Conservation (phyloP, 2,329 filamentous ascomycete species). For the Xylariaceae sp. region DNA sequence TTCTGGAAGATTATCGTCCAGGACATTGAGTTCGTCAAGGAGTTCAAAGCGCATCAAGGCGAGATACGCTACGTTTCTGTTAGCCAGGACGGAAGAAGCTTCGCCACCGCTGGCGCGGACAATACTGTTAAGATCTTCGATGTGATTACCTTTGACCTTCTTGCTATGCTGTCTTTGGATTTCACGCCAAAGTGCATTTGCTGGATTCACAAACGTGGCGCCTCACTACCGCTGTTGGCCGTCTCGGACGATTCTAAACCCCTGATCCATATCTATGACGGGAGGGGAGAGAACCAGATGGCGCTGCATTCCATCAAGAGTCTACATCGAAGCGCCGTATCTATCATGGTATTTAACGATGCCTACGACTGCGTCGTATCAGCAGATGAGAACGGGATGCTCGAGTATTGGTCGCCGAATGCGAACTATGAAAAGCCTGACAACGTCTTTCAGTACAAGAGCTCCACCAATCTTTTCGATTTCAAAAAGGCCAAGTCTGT, state of each 20-base stretch:
- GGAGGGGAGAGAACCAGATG: slow-evolving; percentile 77
- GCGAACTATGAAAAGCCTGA: slow-evolving; percentile 87
- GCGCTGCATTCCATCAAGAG: slow-evolving; percentile 79
- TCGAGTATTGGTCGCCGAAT: slow-evolving; percentile 92
- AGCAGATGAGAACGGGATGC: slow-evolving; percentile 86
- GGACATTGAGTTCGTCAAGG: slow-evolving; percentile 96
- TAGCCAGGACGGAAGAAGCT: slow-evolving; percentile 89
- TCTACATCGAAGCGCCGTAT: slow-evolving; percentile 82
- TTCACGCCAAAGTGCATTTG: slow-evolving; percentile 80
- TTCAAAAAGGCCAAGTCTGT: slow-evolving; percentile 95
- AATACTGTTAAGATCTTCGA: slow-evolving; percentile 82
- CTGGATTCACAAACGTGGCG: slow-evolving; percentile 88
- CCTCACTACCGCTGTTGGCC: slow-evolving; percentile 85
- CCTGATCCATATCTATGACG: slow-evolving; percentile 84
- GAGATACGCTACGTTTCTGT: slow-evolving; percentile 84
- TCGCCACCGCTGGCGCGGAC: slow-evolving; percentile 84
- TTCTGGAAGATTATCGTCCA: slow-evolving; percentile 97
- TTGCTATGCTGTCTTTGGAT: slow-evolving; percentile 81
- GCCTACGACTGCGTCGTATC: slow-evolving; percentile 89
- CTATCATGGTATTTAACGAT: slow-evolving; percentile 88
- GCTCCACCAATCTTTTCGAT: slow-evolving; percentile 90
- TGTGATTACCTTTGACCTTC: slow-evolving; percentile 84
- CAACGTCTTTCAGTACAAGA: slow-evolving; percentile 91
- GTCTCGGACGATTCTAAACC: slow-evolving; percentile 78
- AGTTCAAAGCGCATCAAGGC: slow-evolving; percentile 88